Evolutionary conservation across 352 stramenopile genomes (phyloP).

Genomic region (Globisporangium megalacanthum): DNA sequence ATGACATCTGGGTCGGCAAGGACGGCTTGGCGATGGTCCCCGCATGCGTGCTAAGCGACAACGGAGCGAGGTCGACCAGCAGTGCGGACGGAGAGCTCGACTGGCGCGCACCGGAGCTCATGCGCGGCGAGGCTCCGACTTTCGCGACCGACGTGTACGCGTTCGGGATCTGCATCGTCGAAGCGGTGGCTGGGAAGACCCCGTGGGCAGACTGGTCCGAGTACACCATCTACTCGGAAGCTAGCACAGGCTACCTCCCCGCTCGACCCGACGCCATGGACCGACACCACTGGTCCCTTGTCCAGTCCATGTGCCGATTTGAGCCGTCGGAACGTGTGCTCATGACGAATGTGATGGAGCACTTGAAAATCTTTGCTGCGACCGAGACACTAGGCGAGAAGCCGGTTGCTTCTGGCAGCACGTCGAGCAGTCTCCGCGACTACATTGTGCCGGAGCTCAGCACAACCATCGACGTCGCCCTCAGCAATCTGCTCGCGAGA

Average conservation of each 20-base stretch:
- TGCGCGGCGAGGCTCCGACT: conserved; percentile 10
- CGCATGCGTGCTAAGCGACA: conserved; percentile 16
- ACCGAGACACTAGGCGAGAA: not conserved
- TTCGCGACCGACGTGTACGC: conserved; percentile 37
- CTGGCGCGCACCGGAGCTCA: conserved; percentile 26
- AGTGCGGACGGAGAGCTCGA: conserved; percentile 3
- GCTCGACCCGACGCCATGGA: not conserved
- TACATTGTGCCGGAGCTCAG: conserved; percentile 1
- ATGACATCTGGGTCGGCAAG: conserved; percentile 27
- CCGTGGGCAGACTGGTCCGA: conserved; percentile 7
- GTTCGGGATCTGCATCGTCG: conserved; percentile 49
- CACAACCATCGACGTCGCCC: not conserved
- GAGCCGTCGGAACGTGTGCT: conserved; percentile 2
- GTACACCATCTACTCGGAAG: not conserved
- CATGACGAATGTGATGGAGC: conserved; percentile 6
- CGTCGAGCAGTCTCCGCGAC: not conserved
- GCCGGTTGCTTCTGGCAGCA: not conserved
- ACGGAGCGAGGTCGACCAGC: no score
- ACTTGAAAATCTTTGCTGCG: conserved; percentile 5
- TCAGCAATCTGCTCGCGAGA: not conserved
- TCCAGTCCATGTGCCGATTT: conserved; percentile 9
- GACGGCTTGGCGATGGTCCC: conserved; percentile 21
- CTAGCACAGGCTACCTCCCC: not conserved
- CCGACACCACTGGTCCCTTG: conserved; percentile 2
- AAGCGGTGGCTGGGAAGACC: conserved; percentile 13